A percentile compares a stretch with the other conserved stretches of the same genome.
Conservation (phyloP, 371 early-diverging fungal genomes). For the Zopfochytrium polystomum region DNA sequence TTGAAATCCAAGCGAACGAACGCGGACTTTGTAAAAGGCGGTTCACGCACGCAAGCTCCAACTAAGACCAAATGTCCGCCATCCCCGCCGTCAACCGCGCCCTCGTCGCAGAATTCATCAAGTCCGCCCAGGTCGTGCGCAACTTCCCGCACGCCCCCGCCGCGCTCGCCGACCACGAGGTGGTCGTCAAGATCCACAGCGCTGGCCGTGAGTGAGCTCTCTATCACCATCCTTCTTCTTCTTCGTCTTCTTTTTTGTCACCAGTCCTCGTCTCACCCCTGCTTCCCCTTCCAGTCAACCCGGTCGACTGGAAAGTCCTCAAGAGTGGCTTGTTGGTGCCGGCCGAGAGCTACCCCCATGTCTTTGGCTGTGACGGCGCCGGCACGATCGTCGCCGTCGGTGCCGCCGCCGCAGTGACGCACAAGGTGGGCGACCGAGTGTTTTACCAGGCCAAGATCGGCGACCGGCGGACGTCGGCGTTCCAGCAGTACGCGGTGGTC, state of each 20-base stretch:
- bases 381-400: conserved; percentile 14
- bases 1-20: no score
- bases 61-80: no score
- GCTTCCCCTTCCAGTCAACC: conserved; percentile 20
- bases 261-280: no score
- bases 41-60: no score
- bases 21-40: no score
- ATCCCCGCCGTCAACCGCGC: no score
- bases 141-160: no score
- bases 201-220: no score
- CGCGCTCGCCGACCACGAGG: background rate
- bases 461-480: conserved; percentile 7
- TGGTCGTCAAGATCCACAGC: conserved; percentile 14
- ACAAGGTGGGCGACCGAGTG: conserved; percentile 21
- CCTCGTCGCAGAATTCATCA: no score
- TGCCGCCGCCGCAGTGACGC: background rate
- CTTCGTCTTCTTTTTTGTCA: no score
- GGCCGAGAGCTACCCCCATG: conserved; percentile 4
- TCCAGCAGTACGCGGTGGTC: conserved; percentile 13
- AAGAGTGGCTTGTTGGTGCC: conserved; percentile 16
- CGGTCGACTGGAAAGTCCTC: conserved; percentile 18
- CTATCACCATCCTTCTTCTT: no score
- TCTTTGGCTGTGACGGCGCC: conserved; percentile 23
- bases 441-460: conserved; percentile 21
- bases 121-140: no score